Conservation (phyloP, 768 basidiomycete genomes). For the Mrakia frigida region DNA sequence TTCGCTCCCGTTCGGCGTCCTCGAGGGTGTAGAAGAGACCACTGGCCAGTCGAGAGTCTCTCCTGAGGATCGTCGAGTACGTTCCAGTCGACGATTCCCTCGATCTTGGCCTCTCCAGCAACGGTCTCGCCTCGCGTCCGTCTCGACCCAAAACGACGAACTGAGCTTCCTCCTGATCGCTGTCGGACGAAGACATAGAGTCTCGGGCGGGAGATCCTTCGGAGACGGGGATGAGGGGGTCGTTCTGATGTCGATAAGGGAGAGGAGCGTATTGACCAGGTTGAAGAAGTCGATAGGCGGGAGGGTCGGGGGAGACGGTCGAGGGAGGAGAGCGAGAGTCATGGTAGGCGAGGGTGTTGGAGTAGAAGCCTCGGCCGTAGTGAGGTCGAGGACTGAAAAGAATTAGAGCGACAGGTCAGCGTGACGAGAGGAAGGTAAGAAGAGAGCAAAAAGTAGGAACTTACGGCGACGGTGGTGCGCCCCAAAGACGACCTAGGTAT, state of each 20-base stretch:
- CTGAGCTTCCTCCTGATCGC: background rate
- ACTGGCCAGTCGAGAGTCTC: background rate
- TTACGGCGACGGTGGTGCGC: background rate
- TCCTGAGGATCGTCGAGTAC: conserved; percentile 11
- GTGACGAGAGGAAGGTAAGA: background rate
- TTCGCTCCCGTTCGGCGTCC: background rate
- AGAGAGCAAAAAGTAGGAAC: background rate
- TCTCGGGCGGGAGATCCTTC: background rate
- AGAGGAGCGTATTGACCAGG: background rate
- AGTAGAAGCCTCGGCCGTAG: background rate
- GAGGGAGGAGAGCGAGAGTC: background rate
- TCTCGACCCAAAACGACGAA: background rate
- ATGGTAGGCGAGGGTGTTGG: background rate
- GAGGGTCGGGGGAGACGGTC: background rate
- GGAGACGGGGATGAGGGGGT: background rate
- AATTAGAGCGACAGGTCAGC: background rate
- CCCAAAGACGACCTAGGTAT: background rate
- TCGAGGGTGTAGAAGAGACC: background rate
- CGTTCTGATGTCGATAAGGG: background rate
- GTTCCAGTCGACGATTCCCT: background rate
- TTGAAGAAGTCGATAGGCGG: background rate
- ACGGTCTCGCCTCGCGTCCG: background rate
- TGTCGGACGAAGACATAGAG: background rate
- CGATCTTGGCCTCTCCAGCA: background rate
- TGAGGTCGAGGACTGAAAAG: conserved; percentile 1